Base-by-base conservation (phyloP, 257 asterid genomes). In the Solanum paucissectum region DNA sequence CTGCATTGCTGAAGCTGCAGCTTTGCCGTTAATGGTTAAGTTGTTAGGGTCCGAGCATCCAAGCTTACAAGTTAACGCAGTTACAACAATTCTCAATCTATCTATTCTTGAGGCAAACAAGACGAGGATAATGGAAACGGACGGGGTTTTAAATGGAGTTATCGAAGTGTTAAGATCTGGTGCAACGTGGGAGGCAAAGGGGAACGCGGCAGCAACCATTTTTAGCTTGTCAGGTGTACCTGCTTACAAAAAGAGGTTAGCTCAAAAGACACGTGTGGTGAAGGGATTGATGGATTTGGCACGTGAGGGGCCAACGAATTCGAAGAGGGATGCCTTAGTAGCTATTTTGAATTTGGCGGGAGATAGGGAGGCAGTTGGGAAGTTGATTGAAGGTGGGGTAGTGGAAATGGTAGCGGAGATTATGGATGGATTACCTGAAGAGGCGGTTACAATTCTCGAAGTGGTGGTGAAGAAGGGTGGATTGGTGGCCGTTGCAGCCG, bases 131-230 rank as follows among this genome's bases (percentile, higher is more conserved):
- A 87, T 95, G 94, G 98, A 94, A 88, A 94, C 95, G 0, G 98
- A 96, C n/a, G 98, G 98, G 21, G 95, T 93, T 3, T 66, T 95
- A 3, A 92, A 93, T 88, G 98, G 96, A 25, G 92, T 94, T 3
- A 90, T 96, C 18, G 98, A 95, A 91, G 98, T 96, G 74, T 60
- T 96, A 87, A 90, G 95, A 33, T 92, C 97, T 0, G 98, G 98
- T 10, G 95, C 96, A 86, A 92, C 98, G 5, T 95, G 98, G 98
- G 99, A 96, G 89, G 96, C 98, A 13, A 96, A 95, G 85, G 99
- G 96, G 58, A 96, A 95, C 23, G 98, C 99, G 18, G 99, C 98
- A 21, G 99, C 99, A 29, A 93, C 98, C 16, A 88, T 96, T 2
- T 94, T 95, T 33, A 95, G 98, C 92, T 84, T 96, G 91, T 93